Evolutionary conservation across 345 rosid genomes (phyloP).

Genomic region (Cardamine chenopodiifolia): DNA sequence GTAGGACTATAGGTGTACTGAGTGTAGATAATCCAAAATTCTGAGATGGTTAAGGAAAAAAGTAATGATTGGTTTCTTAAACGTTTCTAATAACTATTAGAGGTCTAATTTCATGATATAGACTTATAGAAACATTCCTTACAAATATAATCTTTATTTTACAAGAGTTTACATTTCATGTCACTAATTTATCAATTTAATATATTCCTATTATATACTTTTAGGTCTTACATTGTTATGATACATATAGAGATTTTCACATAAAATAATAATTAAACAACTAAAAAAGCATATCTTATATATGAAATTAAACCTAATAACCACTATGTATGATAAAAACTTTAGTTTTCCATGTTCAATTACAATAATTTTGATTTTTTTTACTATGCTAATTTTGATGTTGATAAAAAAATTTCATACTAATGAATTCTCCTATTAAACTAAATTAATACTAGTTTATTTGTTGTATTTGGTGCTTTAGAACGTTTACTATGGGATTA

Average conservation of each 20-base stretch:
- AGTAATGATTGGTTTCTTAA: slow-evolving; percentile 31
- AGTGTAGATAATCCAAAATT: slow-evolving; percentile 33
- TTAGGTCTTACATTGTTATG: neutral
- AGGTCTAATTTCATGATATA: slow-evolving; percentile 17
- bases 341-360: neutral
- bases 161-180: neutral
- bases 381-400: neutral
- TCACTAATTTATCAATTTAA: neutral
- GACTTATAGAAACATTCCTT: slow-evolving; percentile 7
- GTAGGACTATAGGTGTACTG: neutral
- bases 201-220: neutral
- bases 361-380: neutral
- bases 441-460: neutral
- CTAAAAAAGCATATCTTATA: neutral
- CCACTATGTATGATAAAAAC: neutral
- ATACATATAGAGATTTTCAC: neutral
- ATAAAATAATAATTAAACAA: neutral
- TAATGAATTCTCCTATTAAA: neutral
- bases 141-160: neutral
- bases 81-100: neutral
- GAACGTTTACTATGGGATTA: neutral
- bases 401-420: too few species aligned
- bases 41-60: slow-evolving; percentile 8
- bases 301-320: neutral
- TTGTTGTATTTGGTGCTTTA: neutral